Evolutionary conservation across 2,329 filamentous ascomycete species (phyloP), one percentile per base, ranked within the genome.

Genomic region (Diaporthe humulicola): DNA sequence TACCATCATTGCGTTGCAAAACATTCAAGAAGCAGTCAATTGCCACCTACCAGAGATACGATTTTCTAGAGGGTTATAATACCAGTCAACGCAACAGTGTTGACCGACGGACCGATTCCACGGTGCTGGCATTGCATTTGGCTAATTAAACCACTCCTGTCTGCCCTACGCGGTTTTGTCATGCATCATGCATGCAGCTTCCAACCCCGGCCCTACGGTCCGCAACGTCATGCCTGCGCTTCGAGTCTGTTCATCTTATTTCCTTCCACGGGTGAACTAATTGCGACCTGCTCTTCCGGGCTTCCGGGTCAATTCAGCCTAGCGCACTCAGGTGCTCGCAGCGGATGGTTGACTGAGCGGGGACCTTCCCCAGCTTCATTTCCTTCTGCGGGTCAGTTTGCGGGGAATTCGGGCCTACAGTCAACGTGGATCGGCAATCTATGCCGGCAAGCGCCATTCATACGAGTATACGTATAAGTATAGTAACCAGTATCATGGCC

Each of bases 301-400:
- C 30, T 50, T 14, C 22, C 64, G 19, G 61, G 64, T 38, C 45
- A 38, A 52, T 67, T 67, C 30, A 30, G 64, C 45, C 64, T 67
- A 67, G 64, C 45, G 38, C 38, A 28, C n/a, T n/a, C n/a, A n/a
- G n/a, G n/a, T 50, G 7, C 45, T 67, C 22, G 45, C 28, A 38
- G 19, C 22, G 42, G 45, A 36, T 67, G 64, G 64, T 67, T n/a
- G 64, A 38, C n/a, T 36, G 64, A 36, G 22, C 40, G 40, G 64
- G 19, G 30, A 2, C 45, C 14, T 52, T 38, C 30, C 45, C 64
- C 60, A 22, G 28, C 42, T 36, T 69, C 38, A 42, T 66, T 58
- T 73, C 71, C 71, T 25, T 54, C 25, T 42, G 40, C 57, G 67
- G 71, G 52, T 66, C 73, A 48, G 57, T 36, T 10, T 70, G 71